Evolutionary conservation across 192 early-diverging fungal species (phyloP).

Genomic region (Entomortierella parvispora): DNA sequence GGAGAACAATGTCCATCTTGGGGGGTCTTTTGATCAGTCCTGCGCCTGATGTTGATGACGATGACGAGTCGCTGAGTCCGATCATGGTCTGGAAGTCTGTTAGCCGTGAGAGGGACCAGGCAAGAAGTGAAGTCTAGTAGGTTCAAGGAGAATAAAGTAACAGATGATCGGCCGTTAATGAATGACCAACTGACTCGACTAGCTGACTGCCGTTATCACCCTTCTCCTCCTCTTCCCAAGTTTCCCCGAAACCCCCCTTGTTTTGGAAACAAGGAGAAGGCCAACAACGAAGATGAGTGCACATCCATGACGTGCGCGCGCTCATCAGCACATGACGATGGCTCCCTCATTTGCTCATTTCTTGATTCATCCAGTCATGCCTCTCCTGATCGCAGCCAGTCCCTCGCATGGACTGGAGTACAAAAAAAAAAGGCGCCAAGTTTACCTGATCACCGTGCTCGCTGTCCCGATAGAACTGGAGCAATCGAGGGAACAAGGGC

Average conservation of each 20-base stretch:
- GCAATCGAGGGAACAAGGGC: slow-evolving; percentile 90
- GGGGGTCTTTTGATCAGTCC: slow-evolving; percentile 41
- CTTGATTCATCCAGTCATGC: neutral
- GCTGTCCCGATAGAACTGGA: slow-evolving; percentile 84
- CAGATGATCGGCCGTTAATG: too few relatives aligned
- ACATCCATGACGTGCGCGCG: too few relatives aligned
- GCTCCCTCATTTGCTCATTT: too few relatives aligned
- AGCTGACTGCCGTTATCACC: too few relatives aligned
- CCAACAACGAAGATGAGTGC: too few relatives aligned
- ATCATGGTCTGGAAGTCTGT: slow-evolving; percentile 40
- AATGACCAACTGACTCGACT: too few relatives aligned
- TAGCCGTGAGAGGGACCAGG: slow-evolving; percentile 47
- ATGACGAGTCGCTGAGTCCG: slow-evolving; percentile 24
- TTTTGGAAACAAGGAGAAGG: neutral
- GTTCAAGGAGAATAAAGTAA: too few relatives aligned
- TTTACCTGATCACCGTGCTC: slow-evolving; percentile 70
- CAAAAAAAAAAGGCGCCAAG: neutral
- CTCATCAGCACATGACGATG: too few relatives aligned
- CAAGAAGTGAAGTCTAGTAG: slow-evolving; percentile 46
- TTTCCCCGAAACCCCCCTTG: neutral
- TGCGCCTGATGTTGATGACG: neutral
- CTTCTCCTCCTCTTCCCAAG: too few relatives aligned
- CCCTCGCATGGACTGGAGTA: neutral
- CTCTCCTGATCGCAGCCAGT: neutral
- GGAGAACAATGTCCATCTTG: slow-evolving; percentile 80